Evolutionary conservation across 441 rosid species (phyloP).

Genomic region (Pelargonium myrrhifolium): DNA sequence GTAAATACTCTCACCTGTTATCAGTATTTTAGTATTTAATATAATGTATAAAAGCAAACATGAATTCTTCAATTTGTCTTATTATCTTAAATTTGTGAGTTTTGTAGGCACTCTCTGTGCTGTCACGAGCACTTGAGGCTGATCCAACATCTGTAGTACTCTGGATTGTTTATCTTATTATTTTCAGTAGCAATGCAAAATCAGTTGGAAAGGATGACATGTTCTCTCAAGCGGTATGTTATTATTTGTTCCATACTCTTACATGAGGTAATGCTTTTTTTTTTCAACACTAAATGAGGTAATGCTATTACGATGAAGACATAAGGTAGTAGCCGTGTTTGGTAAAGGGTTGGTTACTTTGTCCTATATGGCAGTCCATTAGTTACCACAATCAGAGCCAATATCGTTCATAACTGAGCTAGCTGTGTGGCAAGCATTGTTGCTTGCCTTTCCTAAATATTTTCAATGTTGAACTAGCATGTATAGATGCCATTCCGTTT

Average conservation of each 20-base stretch:
- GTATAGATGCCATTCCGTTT: not conserved
- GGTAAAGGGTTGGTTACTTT: not conserved
- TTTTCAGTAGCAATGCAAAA: conserved; percentile 42
- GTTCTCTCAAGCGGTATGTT: conserved; percentile 70
- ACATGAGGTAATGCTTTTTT: not conserved
- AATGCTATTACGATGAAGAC: conserved; percentile 7
- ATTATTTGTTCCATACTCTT: conserved; percentile 15
- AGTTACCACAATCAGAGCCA: not conserved
- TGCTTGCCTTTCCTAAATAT: not conserved
- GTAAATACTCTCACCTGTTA: conserved; percentile 31
- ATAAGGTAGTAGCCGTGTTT: conserved; percentile 15
- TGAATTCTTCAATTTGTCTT: conserved; percentile 12
- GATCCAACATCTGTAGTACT: conserved; percentile 67
- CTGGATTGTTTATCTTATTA: conserved; percentile 74
- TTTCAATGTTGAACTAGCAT: not conserved
- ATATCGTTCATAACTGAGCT: not conserved
- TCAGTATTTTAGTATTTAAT: conserved; percentile 11
- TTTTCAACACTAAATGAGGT: not conserved
- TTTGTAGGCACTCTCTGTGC: conserved; percentile 67
- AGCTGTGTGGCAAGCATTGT: not conserved
- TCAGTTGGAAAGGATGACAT: conserved; percentile 56
- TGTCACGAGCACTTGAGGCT: conserved; percentile 74
- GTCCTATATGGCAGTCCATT: not conserved
- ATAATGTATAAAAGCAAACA: not conserved
- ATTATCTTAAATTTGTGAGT: conserved; percentile 23